Evolutionary conservation across 768 basidiomycete species (phyloP).

Genomic region (Melanogaster broomeanus): DNA sequence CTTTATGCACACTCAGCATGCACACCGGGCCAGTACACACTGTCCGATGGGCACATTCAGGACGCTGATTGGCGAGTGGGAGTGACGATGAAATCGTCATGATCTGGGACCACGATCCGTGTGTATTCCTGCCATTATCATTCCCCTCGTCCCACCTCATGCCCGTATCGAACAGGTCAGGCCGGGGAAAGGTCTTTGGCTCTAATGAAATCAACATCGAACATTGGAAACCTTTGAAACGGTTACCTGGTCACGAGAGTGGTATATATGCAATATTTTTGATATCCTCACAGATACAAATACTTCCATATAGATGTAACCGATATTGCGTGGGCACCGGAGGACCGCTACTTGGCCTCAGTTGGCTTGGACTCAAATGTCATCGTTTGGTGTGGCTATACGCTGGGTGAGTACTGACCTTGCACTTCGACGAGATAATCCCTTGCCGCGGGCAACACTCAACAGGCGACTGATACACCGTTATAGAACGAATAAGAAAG

Average conservation of each 20-base stretch:
- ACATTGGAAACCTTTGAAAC: constrained; percentile 92
- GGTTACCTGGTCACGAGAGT: constrained; percentile 92
- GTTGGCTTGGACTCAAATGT: constrained; percentile 92
- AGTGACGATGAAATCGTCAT: constrained; percentile 95
- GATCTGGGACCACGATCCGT: constrained; percentile 98
- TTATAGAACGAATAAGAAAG: constrained; percentile 75
- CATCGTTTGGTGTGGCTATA: constrained; percentile 92
- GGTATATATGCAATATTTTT: constrained; percentile 53
- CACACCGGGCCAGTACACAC: constrained; percentile 93
- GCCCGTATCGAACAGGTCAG: constrained; percentile 47
- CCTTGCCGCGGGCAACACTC: too few relatives aligned
- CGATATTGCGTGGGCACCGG: constrained; percentile 93
- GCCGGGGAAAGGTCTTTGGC: constrained; percentile 89
- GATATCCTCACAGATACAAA: background rate
- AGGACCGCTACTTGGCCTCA: constrained; percentile 89
- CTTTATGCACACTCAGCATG: constrained; percentile 87
- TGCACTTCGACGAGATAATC: background rate
- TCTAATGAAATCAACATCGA: constrained; percentile 96
- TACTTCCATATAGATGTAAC: constrained; percentile 71
- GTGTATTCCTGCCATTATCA: constrained; percentile 37
- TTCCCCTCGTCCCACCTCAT: constrained; percentile 4
- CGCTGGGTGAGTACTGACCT: constrained; percentile 61
- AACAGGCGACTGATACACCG: background rate
- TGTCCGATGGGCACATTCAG: constrained; percentile 92
- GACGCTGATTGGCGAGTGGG: constrained; percentile 92